Evolutionary conservation across 441 rosid species (phyloP), one percentile per base, ranked within the genome.

Genomic region (Metrosideros polymorpha): DNA sequence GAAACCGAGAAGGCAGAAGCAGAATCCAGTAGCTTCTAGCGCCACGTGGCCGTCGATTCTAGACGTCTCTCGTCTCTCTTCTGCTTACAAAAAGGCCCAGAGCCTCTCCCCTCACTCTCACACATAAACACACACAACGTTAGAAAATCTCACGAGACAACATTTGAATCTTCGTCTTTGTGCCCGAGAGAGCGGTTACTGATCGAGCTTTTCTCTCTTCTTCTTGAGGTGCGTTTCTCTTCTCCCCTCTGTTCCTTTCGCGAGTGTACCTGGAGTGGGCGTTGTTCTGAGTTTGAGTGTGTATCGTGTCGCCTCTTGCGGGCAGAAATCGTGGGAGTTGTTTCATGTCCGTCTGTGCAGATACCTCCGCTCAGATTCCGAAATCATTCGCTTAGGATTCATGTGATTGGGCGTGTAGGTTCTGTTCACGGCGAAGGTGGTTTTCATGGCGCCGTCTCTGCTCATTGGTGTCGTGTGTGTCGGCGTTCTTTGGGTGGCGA

Each of bases 11-110:
- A 35, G 77, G 77, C 45, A 3, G 77, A 22, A 66, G 77, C 27
- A 6, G 77, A 10, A 32, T 90, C 92, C 75, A 63, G 91, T 85
- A 88, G 85, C 45, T 91, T 92, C 94, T 82, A 83, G 90, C 30
- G 47, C 32, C 86, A 66, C 35, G 13, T 32, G 85, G 89, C 29
- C 4, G 14, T 0, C 3, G 4, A 84, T 91, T 92, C 92, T 82
- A 83, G 92, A 89, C 39, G 43, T 27, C 42, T 91, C 91, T 32
- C 49, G 43, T 32, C 76, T 63, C 76, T 19, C 27, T 35, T 66
- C 45, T 10, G 45, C 77, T 66, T 66, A 19, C 89, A 89, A 49
- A 90, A 87, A 1, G 35, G 13, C 63, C 3, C 54, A 29, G 82
- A 1, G 49, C 30, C 39, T 10, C 39, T 22, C 17, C 1, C 17